Base-by-base conservation (phyloP, 257 asterid species). In the Petunia secreta region DNA sequence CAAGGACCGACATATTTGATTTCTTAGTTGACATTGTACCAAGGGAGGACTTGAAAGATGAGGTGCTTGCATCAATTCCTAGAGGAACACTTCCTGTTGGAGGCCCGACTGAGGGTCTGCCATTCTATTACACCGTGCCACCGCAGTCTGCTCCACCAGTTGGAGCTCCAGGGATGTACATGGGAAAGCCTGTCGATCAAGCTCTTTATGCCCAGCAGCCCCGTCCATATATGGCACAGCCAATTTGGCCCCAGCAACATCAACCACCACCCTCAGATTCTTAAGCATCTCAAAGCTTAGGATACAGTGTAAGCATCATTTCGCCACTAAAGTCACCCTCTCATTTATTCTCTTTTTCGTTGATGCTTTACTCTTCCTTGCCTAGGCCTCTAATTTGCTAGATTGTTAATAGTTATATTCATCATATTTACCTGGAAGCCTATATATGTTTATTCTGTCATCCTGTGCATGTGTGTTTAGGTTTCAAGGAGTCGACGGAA, bases 1-100 rank as follows among this genome's bases (percentile, higher is more conserved):
- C 98, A 1, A 90, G 99, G 91, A 95, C 99, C 0, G 98, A 93
- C 79, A 95, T 93, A 78, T 95, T 95, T 64, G 99, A 95, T 80
- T 95, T 95, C 88, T 84, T 95, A 91, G 99, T 95, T 13, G 99
- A 95, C 78, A 93, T 95, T 71, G 99, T 95, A 9, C 99, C 99
- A 6, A 87, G 99, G 78, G 99, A 95, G 88, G 99, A 93, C 71
- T 81, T 91, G 90, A 95, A 95, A 83, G 97, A 95, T 50, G 99
- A 95, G 87, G 92, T 93, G 85, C 94, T 94, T 71, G 98, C 98
- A 2, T 87, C 99, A 25, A 92, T 93, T 79, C 97, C 98, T 2
- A 80, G 98, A 87, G 98, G 97, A 14, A 80, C 90, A 3, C 87
- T 91, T 81, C 94, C 98, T 3, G 97, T 91, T 71, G 97, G 95